Conservation (phyloP, 768 basidiomycete species). For the Agaricus blazei region DNA sequence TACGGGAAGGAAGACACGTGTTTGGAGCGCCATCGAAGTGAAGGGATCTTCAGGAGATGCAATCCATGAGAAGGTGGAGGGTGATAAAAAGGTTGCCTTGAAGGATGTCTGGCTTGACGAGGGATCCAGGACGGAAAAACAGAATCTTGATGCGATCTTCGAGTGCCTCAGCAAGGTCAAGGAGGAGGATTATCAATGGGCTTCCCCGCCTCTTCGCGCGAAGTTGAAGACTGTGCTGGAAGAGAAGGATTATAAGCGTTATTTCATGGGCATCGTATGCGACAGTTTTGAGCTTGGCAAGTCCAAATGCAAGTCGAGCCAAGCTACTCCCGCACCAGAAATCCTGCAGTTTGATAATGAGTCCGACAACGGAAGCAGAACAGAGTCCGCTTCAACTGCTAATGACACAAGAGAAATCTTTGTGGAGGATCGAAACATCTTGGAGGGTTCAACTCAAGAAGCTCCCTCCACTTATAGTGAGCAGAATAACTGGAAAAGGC, state of each 20-base stretch:
- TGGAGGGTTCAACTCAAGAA: not conserved
- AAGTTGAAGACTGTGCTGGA: not conserved
- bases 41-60: not conserved
- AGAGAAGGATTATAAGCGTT: not conserved
- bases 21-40: constrained; percentile 12
- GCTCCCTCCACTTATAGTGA: not conserved
- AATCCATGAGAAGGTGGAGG: not conserved
- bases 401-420: not conserved
- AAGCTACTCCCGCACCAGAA: not conserved
- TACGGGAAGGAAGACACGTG: constrained; percentile 11
- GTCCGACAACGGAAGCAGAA: not conserved
- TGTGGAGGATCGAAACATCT: not conserved
- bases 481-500: not conserved
- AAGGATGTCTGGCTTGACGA: constrained; percentile 19
- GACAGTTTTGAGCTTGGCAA: not conserved
- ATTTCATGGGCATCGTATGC: constrained; percentile 7
- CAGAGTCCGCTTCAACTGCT: not conserved
- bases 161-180: not conserved
- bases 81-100: constrained; percentile 7
- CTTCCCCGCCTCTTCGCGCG: not conserved
- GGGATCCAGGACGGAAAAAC: constrained; percentile 6
- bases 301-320: not conserved
- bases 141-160: constrained; percentile 13
- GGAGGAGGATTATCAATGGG: not conserved
- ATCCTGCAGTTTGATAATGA: not conserved